A percentile compares a stretch with the other conserved stretches of the same genome.
phyloP scores from a whole-genome alignment of 257 asterid genomes.

The Jacaranda mimosifolia region DNA sequence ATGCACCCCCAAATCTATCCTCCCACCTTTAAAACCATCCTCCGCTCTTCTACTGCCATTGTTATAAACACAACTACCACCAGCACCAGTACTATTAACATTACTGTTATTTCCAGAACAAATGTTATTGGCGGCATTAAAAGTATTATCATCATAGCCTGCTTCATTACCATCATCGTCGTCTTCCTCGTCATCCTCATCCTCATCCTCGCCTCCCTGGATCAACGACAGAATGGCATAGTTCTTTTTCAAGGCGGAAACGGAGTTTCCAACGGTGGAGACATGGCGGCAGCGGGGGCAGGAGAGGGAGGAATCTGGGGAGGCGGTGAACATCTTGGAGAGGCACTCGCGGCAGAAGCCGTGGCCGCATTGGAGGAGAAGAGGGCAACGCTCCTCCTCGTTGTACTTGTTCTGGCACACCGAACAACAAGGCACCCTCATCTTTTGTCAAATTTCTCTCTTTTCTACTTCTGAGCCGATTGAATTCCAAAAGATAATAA shows the following conservation, averaged over 20 bases:
- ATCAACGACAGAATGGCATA: constrained; percentile 79
- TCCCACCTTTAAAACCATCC: constrained; percentile 56
- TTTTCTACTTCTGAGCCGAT: constrained; percentile 14
- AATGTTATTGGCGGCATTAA: constrained; percentile 4
- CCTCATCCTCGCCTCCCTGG: constrained; percentile 75
- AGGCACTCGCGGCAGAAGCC: constrained; percentile 96
- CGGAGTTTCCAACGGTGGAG: constrained; percentile 90
- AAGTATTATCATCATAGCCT: constrained; percentile 28
- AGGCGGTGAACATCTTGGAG: constrained; percentile 80
- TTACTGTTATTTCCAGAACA: constrained; percentile 35
- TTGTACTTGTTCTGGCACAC: constrained; percentile 91
- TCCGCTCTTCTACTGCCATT: constrained; percentile 51
- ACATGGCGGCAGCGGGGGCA: constrained; percentile 99
- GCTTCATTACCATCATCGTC: constrained; percentile 42
- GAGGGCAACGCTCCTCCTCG: constrained; percentile 96
- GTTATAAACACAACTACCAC: constrained; percentile 34
- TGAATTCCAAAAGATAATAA: constrained; percentile 13
- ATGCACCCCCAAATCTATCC: constrained; percentile 75
- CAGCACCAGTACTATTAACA: constrained; percentile 39
- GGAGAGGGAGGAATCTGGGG: constrained; percentile 73
- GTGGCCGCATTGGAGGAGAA: constrained; percentile 98
- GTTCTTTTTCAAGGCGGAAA: constrained; percentile 82
- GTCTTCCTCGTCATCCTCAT: constrained; percentile 73
- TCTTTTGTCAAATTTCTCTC: constrained; percentile 24
- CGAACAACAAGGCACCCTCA: constrained; percentile 88